Percentiles rank a stretch among this genome's conserved stretches.
These are phyloP conservation scores for Xylaria nigripes DNA, from an alignment of 495 filamentous ascomycete genomes.

Conservation along the genomic window DNA sequence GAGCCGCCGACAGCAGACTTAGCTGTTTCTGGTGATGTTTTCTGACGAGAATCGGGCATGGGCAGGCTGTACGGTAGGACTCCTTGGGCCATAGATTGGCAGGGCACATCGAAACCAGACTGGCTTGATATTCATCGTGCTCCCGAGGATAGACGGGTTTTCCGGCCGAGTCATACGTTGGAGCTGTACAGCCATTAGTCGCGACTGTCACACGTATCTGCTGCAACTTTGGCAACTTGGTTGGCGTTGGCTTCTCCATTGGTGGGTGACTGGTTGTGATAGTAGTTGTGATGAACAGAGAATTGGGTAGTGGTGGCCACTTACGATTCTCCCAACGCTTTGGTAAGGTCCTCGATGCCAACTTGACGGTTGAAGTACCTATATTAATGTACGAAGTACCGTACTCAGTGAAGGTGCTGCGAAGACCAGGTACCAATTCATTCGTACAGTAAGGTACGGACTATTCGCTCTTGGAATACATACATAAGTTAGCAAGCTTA, in stretches of 20 bases:
- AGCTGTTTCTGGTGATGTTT: conserved; percentile 5
- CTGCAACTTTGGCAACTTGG: neutral
- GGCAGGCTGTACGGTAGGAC: neutral
- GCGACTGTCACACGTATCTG: neutral
- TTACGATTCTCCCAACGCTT: no score
- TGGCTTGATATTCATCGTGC: neutral
- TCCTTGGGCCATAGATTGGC: neutral
- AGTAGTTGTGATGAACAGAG: neutral
- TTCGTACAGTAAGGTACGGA: no score
- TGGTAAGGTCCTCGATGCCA: no score
- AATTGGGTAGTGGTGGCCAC: no score
- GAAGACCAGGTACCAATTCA: no score
- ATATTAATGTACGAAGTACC: no score
- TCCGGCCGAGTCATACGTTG: neutral
- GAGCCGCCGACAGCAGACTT: conserved; percentile 18
- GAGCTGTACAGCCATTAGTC: neutral
- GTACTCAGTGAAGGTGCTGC: no score
- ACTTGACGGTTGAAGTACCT: no score
- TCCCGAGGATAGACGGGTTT: neutral
- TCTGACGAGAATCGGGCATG: neutral
- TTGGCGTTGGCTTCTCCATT: neutral
- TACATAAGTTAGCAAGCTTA: no score
- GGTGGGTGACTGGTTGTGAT: neutral
- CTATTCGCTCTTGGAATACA: no score
- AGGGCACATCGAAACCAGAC: neutral